phyloP scores from a whole-genome alignment of 129 eudicot species.

The Rutidosis leptorrhynchoides region DNA sequence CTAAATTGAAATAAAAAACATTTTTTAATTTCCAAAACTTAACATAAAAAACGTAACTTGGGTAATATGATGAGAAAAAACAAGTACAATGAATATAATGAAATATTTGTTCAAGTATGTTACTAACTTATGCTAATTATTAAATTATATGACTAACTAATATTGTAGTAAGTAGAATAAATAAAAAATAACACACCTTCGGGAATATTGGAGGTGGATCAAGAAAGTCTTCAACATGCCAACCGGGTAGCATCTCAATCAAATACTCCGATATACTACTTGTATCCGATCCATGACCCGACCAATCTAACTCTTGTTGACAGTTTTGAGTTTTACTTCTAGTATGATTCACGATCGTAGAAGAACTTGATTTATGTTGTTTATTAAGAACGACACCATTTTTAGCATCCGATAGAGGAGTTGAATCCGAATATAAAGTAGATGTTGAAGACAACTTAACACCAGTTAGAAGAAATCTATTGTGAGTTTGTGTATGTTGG shows the following conservation, averaged over 20 bases:
- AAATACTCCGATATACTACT: slow-evolving; percentile 88
- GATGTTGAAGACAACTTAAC: slow-evolving; percentile 56
- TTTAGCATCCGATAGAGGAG: slow-evolving; percentile 19
- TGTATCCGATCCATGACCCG: slow-evolving; percentile 32
- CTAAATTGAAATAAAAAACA: no score
- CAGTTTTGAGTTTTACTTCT: slow-evolving; percentile 2
- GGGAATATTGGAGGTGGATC: slow-evolving; percentile 44
- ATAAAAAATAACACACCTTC: slow-evolving; percentile 35
- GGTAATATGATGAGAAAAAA: no score
- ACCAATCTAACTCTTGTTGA: slow-evolving; percentile 30
- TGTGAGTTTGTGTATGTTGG: slow-evolving; percentile 56
- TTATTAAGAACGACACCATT: slow-evolving; percentile 33
- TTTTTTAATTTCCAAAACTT: no score
- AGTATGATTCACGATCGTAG: slow-evolving; percentile 20
- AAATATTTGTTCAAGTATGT: background rate
- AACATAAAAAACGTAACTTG: no score
- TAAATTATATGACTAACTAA: background rate
- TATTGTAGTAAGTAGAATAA: background rate
- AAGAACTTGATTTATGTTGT: slow-evolving; percentile 1
- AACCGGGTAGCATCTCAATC: slow-evolving; percentile 83
- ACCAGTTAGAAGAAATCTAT: slow-evolving; percentile 72
- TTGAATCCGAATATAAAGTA: slow-evolving; percentile 29
- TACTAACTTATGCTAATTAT: background rate
- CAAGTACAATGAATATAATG: no score
- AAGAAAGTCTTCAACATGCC: slow-evolving; percentile 88